Evolutionary conservation across 2,329 filamentous ascomycete species (phyloP).

Genomic region (Phialophora tarda): DNA sequence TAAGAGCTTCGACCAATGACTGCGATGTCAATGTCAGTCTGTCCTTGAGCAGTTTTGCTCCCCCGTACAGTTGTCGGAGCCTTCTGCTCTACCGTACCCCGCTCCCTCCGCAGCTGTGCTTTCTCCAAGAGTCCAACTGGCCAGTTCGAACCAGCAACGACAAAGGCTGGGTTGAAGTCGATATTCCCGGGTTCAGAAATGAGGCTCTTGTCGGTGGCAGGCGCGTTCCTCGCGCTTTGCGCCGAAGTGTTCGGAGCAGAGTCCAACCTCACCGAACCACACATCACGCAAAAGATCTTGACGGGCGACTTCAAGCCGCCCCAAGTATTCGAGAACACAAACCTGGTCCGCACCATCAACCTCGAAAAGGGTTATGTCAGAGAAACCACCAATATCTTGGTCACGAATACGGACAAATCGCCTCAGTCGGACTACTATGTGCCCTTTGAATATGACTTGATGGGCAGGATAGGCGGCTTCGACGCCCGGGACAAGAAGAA

Average conservation of each 20-base stretch:
- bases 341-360: conserved; percentile 87
- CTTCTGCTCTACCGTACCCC: neutral
- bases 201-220: conserved; percentile 35
- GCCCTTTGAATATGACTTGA: conserved; percentile 77
- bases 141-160: conserved; percentile 28
- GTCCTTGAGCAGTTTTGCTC: neutral
- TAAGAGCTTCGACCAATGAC: conserved; percentile 37
- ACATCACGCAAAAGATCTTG: conserved; percentile 44
- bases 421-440: conserved; percentile 90
- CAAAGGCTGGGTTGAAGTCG: conserved; percentile 23
- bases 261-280: conserved; percentile 36
- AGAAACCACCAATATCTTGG: conserved; percentile 89
- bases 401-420: conserved; percentile 81
- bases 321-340: conserved; percentile 90
- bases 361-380: conserved; percentile 90
- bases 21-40: conserved; percentile 28
- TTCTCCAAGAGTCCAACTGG: conserved; percentile 34
- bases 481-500: conserved; percentile 95
- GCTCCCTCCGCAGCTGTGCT: conserved; percentile 6
- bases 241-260: conserved; percentile 22
- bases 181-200: conserved; percentile 26
- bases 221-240: conserved; percentile 33
- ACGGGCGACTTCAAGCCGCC: conserved; percentile 73
- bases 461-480: conserved; percentile 79
- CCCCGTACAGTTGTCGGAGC: conserved; percentile 3